Conservation (phyloP, 2,329 filamentous ascomycete genomes). For the Amauroascus niger region DNA sequence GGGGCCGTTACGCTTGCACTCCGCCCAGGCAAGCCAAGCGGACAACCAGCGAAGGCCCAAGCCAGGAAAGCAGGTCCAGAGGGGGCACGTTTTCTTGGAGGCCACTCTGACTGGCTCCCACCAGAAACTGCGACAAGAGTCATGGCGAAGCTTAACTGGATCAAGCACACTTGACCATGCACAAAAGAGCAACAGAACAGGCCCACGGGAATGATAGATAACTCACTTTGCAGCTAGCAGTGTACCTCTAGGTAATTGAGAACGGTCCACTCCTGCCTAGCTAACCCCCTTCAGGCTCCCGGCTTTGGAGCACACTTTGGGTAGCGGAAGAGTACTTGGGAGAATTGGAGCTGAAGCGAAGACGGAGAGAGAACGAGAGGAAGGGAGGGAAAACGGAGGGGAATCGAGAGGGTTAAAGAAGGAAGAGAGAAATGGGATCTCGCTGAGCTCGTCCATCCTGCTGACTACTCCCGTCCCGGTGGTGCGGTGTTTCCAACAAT, state of each 20-base stretch:
- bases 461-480: not conserved
- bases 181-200: not conserved
- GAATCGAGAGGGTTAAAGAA: not conserved
- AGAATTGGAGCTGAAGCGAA: not conserved
- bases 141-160: not conserved
- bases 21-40: constrained; percentile 1
- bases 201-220: not conserved
- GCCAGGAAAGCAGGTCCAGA: not conserved
- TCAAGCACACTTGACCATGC: constrained; percentile 4
- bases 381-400: not conserved
- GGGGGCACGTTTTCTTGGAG: constrained; percentile 2
- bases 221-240: not conserved
- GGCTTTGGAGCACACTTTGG: too few species aligned
- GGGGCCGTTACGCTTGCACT: not conserved
- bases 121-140: not conserved
- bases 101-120: constrained; percentile 2
- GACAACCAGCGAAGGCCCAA: not conserved
- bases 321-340: not conserved
- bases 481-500: not conserved
- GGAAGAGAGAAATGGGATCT: not conserved
- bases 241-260: not conserved
- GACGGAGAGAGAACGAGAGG: not conserved
- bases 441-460: constrained; percentile 1
- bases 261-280: not conserved
- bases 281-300: not conserved